A percentile compares a stretch with the other conserved stretches of the same genome.
phyloP scores from a whole-genome alignment of 768 basidiomycete species.

The Tricholoma furcatifolium region DNA sequence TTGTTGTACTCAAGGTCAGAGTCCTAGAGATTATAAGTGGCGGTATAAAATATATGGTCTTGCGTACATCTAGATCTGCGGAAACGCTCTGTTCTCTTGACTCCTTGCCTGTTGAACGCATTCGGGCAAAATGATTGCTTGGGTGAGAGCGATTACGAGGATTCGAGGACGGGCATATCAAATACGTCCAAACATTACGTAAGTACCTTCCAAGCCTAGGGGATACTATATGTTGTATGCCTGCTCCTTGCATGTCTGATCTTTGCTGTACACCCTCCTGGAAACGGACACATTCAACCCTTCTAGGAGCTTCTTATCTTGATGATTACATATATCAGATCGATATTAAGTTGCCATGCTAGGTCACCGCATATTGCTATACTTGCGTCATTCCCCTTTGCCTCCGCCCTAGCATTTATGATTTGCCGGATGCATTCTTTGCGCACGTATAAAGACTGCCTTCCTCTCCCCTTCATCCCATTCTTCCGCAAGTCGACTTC shows the following conservation, averaged over 20 bases:
- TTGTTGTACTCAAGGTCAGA: slow-evolving; percentile 65
- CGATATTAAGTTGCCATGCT: too few relatives aligned
- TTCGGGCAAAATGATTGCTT: slow-evolving; percentile 35
- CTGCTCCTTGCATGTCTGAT: background rate
- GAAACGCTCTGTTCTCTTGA: slow-evolving; percentile 65
- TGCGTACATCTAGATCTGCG: slow-evolving; percentile 52
- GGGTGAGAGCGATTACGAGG: slow-evolving; percentile 46
- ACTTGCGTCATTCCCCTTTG: too few relatives aligned
- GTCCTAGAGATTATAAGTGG: slow-evolving; percentile 38
- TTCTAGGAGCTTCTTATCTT: too few relatives aligned
- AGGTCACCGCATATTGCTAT: too few relatives aligned
- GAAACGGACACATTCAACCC: too few relatives aligned
- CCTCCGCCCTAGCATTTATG: background rate
- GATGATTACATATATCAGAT: too few relatives aligned
- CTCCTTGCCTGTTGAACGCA: slow-evolving; percentile 49
- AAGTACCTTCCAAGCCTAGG: slow-evolving; percentile 5
- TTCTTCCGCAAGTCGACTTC: background rate
- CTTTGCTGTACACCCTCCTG: background rate
- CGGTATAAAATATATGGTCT: background rate
- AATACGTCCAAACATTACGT: slow-evolving; percentile 15
- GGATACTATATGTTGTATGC: too few relatives aligned
- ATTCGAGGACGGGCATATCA: slow-evolving; percentile 7
- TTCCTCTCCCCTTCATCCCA: too few relatives aligned
- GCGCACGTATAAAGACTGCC: too few relatives aligned
- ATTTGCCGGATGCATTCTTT: slow-evolving; percentile 3